These are phyloP conservation scores for Pseudocercospora fuligena DNA, from an alignment of 2,329 filamentous ascomycete species.

Conservation along the genomic window DNA sequence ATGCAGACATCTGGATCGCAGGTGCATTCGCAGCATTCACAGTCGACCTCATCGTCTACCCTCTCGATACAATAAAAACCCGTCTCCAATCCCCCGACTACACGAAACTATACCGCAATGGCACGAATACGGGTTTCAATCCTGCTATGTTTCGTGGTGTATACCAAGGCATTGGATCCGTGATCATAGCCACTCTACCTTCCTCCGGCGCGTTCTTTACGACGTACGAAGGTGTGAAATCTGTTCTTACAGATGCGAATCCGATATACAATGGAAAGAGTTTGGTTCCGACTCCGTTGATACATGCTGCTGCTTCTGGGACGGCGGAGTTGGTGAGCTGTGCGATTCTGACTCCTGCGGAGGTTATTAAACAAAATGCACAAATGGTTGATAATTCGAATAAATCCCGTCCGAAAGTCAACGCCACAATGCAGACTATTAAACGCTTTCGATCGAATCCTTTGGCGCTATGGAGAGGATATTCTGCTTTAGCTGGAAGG, in stretches of 20 bases:
- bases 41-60: constrained; percentile 84
- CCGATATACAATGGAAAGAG: constrained; percentile 46
- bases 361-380: constrained; percentile 92
- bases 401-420: constrained; percentile 40
- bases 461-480: constrained; percentile 68
- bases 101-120: constrained; percentile 66
- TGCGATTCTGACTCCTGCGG: constrained; percentile 82
- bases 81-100: constrained; percentile 81
- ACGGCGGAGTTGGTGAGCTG: constrained; percentile 83
- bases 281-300: constrained; percentile 67
- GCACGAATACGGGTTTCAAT: constrained; percentile 59
- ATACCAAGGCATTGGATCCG: constrained; percentile 85
- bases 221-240: constrained; percentile 80
- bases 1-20: constrained; percentile 53
- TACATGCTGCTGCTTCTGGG: constrained; percentile 75
- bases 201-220: constrained; percentile 88
- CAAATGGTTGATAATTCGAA: constrained; percentile 69
- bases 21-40: constrained; percentile 84
- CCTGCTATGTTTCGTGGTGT: constrained; percentile 70
- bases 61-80: constrained; percentile 88
- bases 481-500: constrained; percentile 77
- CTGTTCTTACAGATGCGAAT: constrained; percentile 59
- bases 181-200: constrained; percentile 86
- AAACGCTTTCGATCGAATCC: constrained; percentile 61
- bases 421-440: constrained; percentile 63